Conservation (phyloP, 768 basidiomycete genomes). For the Austroboletus eburneus region DNA sequence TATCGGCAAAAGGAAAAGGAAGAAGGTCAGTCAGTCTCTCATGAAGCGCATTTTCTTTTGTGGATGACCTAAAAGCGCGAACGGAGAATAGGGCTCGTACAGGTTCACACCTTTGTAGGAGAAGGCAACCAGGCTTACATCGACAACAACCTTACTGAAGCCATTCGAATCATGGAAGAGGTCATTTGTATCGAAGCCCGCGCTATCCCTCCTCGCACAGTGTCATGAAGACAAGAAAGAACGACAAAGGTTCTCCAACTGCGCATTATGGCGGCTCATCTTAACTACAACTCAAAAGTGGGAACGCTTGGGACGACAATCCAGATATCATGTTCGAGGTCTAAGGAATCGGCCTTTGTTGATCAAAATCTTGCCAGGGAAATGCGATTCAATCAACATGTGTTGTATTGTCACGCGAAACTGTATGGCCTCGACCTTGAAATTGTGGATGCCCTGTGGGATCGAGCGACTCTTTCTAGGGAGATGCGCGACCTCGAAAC, state of each 20-base stretch:
- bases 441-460: constrained; percentile 86
- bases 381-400: constrained; percentile 75
- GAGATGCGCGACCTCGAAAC: constrained; percentile 68
- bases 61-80: constrained; percentile 5
- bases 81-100: constrained; percentile 11
- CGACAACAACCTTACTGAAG: constrained; percentile 58
- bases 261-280: constrained; percentile 87
- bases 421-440: constrained; percentile 71
- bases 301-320: constrained; percentile 74
- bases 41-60: not conserved
- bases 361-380: constrained; percentile 59
- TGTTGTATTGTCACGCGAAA: constrained; percentile 88
- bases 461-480: constrained; percentile 77
- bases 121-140: constrained; percentile 87
- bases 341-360: constrained; percentile 43
- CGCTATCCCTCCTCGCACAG: constrained; percentile 67
- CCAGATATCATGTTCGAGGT: constrained; percentile 51
- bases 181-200: constrained; percentile 93
- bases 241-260: constrained; percentile 14
- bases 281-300: constrained; percentile 82
- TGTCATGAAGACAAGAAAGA: constrained; percentile 15
- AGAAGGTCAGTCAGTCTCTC: constrained; percentile 30
- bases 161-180: constrained; percentile 81
- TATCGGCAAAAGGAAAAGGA: constrained; percentile 50
- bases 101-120: constrained; percentile 48